Evolutionary conservation across 192 early-diverging fungal species (phyloP), one percentile per base, ranked within the genome.

Genomic region (Entomortierella parvispora): DNA sequence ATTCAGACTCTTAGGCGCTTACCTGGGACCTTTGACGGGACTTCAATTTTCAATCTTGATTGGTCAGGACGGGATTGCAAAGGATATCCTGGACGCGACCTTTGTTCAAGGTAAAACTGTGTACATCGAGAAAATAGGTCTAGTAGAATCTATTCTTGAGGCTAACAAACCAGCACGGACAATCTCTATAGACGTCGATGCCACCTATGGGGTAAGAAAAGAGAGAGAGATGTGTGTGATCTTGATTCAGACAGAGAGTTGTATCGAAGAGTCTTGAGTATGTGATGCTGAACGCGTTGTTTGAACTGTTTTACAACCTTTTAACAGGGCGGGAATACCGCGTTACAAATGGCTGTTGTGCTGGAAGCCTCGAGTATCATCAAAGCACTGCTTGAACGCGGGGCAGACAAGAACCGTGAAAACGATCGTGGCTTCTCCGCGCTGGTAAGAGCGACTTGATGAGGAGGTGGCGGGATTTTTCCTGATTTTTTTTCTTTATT

Each of bases 401-500:
- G 91, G 1, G 90, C 90, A 8, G 84, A 88, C 34, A 65, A 81
- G 6, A 72, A 48, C 7, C 33, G 82, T 14, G 80, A 70, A 49
- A 92, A 92, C 80, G 68, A 85, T 44, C 88, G 90, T 47, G 90
- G 90, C 23, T 92, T 89, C 62, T 81, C 86, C 29, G 88, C 83
- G 3, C 81, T 92, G 53, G 84, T 77, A 77, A 33, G 25, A 28
- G 12, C 37, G 37, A n/a, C n/a, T n/a, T n/a, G n/a, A n/a, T n/a
- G n/a, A n/a, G n/a, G n/a, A 44, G 8, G 43, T 44, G 8, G 43
- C 9, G 9, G 43, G 17, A 44, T 17, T 11, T 11, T 44, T 8
- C 43, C 43, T 44, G 8, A 11, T 44, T 44, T 44, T 44, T 44
- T 17, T n/a, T n/a, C n/a, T n/a, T n/a, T n/a, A n/a, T n/a, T n/a